phyloP scores from a whole-genome alignment of 129 eudicot species.

The Ambrosia artemisiifolia region DNA sequence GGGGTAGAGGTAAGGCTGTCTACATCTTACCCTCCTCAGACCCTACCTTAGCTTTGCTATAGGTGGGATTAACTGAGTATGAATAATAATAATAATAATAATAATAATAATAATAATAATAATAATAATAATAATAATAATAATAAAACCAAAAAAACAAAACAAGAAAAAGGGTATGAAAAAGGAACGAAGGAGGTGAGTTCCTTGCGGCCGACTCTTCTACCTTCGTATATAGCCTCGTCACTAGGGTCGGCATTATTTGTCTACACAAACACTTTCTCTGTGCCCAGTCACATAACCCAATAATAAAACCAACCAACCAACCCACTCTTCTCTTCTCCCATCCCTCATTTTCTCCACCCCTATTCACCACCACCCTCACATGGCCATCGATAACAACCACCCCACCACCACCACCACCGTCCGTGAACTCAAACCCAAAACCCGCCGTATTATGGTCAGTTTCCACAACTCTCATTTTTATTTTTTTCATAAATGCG shows the following conservation, averaged over 20 bases:
- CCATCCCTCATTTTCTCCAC: background rate
- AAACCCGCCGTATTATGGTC: slow-evolving; percentile 76
- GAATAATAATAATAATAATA: too few species aligned
- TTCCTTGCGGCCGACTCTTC: slow-evolving; percentile 30
- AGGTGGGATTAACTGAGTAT: too few species aligned
- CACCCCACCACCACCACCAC: slow-evolving; percentile 30
- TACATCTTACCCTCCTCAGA: too few species aligned
- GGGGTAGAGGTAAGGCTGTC: too few species aligned
- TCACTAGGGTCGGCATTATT: slow-evolving; percentile 17
- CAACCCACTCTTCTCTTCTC: background rate
- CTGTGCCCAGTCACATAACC: too few species aligned
- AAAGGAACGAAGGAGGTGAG: slow-evolving; percentile 30
- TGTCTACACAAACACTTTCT: slow-evolving; percentile 20
- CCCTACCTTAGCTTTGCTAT: too few species aligned
- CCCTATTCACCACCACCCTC: slow-evolving; percentile 8
- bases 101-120: too few species aligned
- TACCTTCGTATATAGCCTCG: slow-evolving; percentile 9
- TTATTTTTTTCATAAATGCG: too few species aligned
- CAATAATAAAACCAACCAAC: slow-evolving; percentile 16
- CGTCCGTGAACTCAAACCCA: slow-evolving; percentile 64
- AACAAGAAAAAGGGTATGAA: slow-evolving; percentile 7
- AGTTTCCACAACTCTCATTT: background rate
- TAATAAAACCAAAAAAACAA: too few species aligned
- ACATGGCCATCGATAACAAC: slow-evolving; percentile 74
- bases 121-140: too few species aligned